Conservation (phyloP, 148 eudicot genomes). For the Vaccinium myrtillus region DNA sequence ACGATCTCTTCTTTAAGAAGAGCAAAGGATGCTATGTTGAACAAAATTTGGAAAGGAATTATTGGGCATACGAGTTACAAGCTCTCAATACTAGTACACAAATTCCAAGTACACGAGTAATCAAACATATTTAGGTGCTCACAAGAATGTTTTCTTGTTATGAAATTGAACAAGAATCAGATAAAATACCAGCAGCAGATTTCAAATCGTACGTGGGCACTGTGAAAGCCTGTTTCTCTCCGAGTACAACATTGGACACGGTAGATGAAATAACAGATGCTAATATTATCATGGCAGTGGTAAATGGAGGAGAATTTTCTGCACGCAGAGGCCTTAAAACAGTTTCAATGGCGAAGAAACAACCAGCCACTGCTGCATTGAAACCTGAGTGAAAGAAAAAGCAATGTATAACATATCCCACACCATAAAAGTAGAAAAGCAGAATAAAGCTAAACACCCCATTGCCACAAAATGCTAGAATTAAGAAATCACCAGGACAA, state of each 20-base stretch:
- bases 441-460: conserved; percentile 4
- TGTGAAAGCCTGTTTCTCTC: conserved; percentile 91
- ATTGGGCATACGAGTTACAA: not conserved
- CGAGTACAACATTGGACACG: conserved; percentile 82
- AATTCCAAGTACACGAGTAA: not conserved
- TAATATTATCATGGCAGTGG: conserved; percentile 94
- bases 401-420: not conserved
- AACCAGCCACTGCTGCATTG: conserved; percentile 97
- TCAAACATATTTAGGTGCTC: not conserved
- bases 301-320: conserved; percentile 96
- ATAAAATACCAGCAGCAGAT: conserved; percentile 92
- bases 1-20: not conserved
- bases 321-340: conserved; percentile 91
- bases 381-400: conserved; percentile 54
- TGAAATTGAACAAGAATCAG: conserved; percentile 30
- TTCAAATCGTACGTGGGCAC: conserved; percentile 94
- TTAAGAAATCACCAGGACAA: not conserved
- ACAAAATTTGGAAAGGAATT: not conserved
- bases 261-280: conserved; percentile 96
- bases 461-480: not conserved
- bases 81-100: not conserved
- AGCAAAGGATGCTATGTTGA: not conserved
- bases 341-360: conserved; percentile 96
- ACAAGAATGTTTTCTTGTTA: conserved; percentile 2
- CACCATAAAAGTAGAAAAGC: not conserved